Conservation (phyloP, 768 basidiomycete genomes). For the Trametes cingulata region DNA sequence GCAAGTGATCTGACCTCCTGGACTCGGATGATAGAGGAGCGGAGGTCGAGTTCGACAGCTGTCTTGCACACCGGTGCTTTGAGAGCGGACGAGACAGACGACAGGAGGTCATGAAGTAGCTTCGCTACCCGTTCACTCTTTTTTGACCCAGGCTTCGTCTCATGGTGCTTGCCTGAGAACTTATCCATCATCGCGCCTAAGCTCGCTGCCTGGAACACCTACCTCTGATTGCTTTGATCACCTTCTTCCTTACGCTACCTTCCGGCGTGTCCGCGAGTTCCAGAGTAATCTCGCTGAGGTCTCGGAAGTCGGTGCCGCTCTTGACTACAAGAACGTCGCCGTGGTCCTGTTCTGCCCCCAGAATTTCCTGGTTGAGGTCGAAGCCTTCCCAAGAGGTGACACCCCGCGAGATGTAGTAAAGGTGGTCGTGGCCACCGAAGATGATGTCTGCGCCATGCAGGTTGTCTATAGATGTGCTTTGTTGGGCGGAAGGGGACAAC, state of each 20-base stretch:
- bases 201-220: conserved; percentile 6
- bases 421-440: conserved; percentile 88
- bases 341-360: conserved; percentile 71
- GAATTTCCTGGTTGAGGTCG: conserved; percentile 48
- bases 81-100: conserved; percentile 66
- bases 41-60: conserved; percentile 65
- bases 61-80: conserved; percentile 77
- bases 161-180: conserved; percentile 62
- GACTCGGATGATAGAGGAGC: conserved; percentile 73
- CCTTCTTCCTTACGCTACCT: conserved; percentile 63
- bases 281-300: conserved; percentile 74
- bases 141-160: conserved; percentile 55
- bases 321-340: conserved; percentile 77
- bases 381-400: conserved; percentile 67
- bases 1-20: conserved; percentile 51
- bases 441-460: conserved; percentile 81
- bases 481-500: conserved; percentile 55
- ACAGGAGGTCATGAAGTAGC: conserved; percentile 63
- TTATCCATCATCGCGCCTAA: neutral
- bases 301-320: conserved; percentile 89
- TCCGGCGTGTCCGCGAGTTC: conserved; percentile 59
- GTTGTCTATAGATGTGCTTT: conserved; percentile 40
- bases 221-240: conserved; percentile 68
- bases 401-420: conserved; percentile 73
- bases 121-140: conserved; percentile 46